Conservation (phyloP, 2,329 filamentous ascomycete species). For the Phialophora expanda region DNA sequence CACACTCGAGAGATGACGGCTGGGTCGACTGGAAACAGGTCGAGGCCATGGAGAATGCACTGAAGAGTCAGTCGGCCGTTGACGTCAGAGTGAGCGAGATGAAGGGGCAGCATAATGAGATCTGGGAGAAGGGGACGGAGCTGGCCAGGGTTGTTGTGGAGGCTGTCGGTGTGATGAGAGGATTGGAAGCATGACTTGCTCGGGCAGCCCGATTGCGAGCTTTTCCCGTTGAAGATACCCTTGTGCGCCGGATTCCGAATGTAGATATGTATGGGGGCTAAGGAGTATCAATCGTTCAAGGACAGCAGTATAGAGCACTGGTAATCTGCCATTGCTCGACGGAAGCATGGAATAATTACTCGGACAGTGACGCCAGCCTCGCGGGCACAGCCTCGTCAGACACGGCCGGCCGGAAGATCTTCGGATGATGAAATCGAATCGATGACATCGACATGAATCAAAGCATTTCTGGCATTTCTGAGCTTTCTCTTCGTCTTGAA, state of each 20-base stretch:
- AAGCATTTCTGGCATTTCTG: not conserved
- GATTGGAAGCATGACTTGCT: not conserved
- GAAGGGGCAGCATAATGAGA: constrained; percentile 49
- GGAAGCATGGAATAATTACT: not conserved
- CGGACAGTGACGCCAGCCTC: not conserved
- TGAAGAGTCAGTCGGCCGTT: constrained; percentile 53
- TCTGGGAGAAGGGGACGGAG: constrained; percentile 50
- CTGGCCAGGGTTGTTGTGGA: constrained; percentile 46
- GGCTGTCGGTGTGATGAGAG: constrained; percentile 28
- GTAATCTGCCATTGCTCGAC: not conserved
- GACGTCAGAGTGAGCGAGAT: constrained; percentile 45
- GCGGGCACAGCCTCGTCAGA: not conserved
- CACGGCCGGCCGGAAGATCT: not conserved
- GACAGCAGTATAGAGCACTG: not conserved
- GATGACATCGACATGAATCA: not conserved
- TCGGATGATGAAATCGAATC: not conserved
- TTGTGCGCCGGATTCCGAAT: not conserved
- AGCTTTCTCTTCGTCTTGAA: not conserved
- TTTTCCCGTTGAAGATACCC: constrained; percentile 3
- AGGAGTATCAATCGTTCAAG: not conserved
- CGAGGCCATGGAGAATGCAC: constrained; percentile 55
- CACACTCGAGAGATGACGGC: constrained; percentile 50
- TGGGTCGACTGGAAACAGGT: constrained; percentile 49
- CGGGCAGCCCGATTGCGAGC: not conserved
- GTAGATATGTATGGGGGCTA: not conserved